Base-by-base conservation (phyloP, 108 stramenopile genomes). In the Nitzschia palea region DNA sequence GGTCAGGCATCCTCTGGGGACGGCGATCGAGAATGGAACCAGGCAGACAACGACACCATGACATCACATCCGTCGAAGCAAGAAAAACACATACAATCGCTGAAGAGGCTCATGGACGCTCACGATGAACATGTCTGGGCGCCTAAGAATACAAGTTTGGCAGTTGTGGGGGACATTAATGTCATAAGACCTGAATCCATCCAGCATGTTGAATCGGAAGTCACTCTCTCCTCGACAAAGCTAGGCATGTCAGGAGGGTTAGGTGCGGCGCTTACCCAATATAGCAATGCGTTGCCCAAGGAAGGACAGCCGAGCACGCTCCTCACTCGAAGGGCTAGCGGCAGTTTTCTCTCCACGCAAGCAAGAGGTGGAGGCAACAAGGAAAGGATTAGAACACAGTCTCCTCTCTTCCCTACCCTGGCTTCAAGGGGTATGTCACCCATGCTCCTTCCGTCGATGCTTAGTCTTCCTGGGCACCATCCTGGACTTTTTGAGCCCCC, bases 241-340 rank as follows among this genome's bases (percentile, higher is more conserved):
- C 36, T 23, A 6, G 37, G 35, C 25, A 10, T 26, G 51, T 15
- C 62, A 17, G 67, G 68, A 36, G 77, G 77, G 9, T 43, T 78
- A 10, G 66, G 55, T 18, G 77, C 77, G 32, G 77, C 77, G 6
- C 66, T 78, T 48, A 67, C 77, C 34, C 77, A 78, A 22, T 78
- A 78, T 29, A 54, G 28, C 43, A 58, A 33, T 26, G 59, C 59
- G 1, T 32, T 32, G 20, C 36, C 42, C 23, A 55, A 35, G n/a
- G 53, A 65, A 32, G 64, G 42, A 23, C 53, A 45, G 36, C 42
- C 71, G 2, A 47, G 54, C 14, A 65, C 28, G 35, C 28, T 62
- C 4, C 27, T 71, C 1, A 71, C 43, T 36, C 47, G 70, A 32
- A 47, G 61, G 40, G 35, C 30, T 44, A 71, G 70, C 36, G 60